Evolutionary conservation across 2,329 filamentous ascomycete species (phyloP).

Genomic region (Aureobasidium subglaciale): DNA sequence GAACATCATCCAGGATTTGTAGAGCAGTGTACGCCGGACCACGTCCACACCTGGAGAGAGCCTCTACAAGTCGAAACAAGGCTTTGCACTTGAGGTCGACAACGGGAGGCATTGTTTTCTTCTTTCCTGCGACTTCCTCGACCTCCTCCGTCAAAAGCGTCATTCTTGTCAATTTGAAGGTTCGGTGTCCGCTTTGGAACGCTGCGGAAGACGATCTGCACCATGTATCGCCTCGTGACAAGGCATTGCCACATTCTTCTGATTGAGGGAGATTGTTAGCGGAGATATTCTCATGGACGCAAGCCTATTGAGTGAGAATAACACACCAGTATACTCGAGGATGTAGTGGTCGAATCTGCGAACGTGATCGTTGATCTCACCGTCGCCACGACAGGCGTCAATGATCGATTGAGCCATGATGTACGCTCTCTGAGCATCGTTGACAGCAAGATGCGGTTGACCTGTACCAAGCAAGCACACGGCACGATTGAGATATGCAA

Average conservation of each 20-base stretch:
- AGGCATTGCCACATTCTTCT: neutral
- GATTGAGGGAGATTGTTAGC: no score
- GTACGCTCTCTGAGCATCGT: conserved; percentile 22
- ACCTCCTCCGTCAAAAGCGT: no score
- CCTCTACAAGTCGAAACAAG: conserved; percentile 20
- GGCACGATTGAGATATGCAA: conserved; percentile 23
- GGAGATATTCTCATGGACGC: no score
- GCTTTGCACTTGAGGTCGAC: conserved; percentile 18
- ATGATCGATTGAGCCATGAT: conserved; percentile 9
- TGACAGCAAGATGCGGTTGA: conserved; percentile 21
- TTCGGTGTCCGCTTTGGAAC: neutral
- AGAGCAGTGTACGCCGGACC: conserved; percentile 21
- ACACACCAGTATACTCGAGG: neutral
- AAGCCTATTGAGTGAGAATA: neutral
- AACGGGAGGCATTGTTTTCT: neutral
- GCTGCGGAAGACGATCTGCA: neutral
- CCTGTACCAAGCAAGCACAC: conserved; percentile 21
- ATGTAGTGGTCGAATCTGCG: neutral
- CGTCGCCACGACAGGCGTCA: neutral
- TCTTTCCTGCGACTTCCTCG: neutral
- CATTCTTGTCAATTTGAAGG: neutral
- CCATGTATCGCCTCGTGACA: neutral
- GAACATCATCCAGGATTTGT: conserved; percentile 2
- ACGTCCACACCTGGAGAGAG: conserved; percentile 23
- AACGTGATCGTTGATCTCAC: neutral